Conservation (phyloP, 2,329 filamentous ascomycete genomes). For the Ophiostoma pallidulum region DNA sequence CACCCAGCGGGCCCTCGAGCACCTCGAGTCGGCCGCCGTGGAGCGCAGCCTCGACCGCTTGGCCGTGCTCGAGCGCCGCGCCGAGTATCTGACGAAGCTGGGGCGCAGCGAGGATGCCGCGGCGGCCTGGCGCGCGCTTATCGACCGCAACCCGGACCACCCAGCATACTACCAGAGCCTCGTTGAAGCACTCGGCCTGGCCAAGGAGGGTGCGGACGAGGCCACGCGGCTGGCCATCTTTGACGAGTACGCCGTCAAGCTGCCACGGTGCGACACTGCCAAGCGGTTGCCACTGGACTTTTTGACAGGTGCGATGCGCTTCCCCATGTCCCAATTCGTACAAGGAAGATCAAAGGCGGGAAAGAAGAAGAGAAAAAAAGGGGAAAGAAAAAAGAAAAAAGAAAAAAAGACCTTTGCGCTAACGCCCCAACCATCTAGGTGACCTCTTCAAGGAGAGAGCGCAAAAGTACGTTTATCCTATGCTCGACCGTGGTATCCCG, state of each 20-base stretch:
- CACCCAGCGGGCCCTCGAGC: constrained; percentile 70
- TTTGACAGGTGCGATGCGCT: constrained; percentile 49
- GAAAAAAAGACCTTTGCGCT: no score
- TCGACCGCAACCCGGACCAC: constrained; percentile 84
- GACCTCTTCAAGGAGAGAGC: constrained; percentile 72
- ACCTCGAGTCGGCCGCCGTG: constrained; percentile 66
- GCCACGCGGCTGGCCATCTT: constrained; percentile 60
- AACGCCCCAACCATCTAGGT: constrained; percentile 34
- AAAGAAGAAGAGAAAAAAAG: no score
- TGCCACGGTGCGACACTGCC: constrained; percentile 74
- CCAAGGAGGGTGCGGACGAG: constrained; percentile 49
- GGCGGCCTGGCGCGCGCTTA: constrained; percentile 66
- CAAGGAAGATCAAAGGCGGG: no score
- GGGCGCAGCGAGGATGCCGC: constrained; percentile 70
- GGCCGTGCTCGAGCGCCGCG: constrained; percentile 75
- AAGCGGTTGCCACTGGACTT: constrained; percentile 85
- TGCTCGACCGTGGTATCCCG: constrained; percentile 86
- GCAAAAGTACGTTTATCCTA: constrained; percentile 67
- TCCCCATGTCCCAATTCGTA: no score
- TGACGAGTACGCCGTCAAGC: constrained; percentile 71
- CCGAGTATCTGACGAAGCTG: constrained; percentile 73
- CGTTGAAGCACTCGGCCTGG: constrained; percentile 50
- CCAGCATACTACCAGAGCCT: constrained; percentile 77
- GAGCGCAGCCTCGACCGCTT: constrained; percentile 76
- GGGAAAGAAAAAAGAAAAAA: no score